Conservation (phyloP, 306 rosid species). For the Quercus parvula region DNA sequence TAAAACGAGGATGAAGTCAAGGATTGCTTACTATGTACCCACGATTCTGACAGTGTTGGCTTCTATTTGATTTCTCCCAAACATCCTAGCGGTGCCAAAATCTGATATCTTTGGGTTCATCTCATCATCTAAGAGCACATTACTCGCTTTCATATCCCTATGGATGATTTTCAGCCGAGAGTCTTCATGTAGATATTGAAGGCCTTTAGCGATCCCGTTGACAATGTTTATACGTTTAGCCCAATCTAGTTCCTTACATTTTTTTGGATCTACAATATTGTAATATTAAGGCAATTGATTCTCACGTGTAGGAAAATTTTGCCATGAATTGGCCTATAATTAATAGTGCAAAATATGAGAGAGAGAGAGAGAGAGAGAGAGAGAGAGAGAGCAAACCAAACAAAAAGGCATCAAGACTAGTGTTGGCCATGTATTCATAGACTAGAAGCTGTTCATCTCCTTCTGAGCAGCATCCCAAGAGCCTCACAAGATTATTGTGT, state of each 20-base stretch:
- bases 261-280: conserved; percentile 1
- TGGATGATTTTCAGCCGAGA: conserved; percentile 13
- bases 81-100: neutral
- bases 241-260: neutral
- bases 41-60: conserved; percentile 5
- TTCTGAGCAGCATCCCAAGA: conserved; percentile 35
- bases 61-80: conserved; percentile 3
- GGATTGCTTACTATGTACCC: conserved; percentile 10
- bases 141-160: conserved; percentile 10
- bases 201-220: conserved; percentile 6
- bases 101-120: conserved; percentile 17
- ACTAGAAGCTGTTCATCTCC: conserved; percentile 34
- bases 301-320: neutral
- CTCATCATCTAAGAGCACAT: neutral
- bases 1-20: neutral
- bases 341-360: neutral
- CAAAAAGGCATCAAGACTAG: conserved; percentile 18
- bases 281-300: neutral
- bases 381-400: conserved; percentile 26
- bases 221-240: neutral
- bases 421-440: conserved; percentile 39
- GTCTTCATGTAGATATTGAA: conserved; percentile 13
- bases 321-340: too few species aligned
- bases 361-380: neutral
- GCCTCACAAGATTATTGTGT: conserved; percentile 36